Evolutionary conservation across 768 basidiomycete genomes (phyloP).

Genomic region (Boletus pseudo-olivaceus): DNA sequence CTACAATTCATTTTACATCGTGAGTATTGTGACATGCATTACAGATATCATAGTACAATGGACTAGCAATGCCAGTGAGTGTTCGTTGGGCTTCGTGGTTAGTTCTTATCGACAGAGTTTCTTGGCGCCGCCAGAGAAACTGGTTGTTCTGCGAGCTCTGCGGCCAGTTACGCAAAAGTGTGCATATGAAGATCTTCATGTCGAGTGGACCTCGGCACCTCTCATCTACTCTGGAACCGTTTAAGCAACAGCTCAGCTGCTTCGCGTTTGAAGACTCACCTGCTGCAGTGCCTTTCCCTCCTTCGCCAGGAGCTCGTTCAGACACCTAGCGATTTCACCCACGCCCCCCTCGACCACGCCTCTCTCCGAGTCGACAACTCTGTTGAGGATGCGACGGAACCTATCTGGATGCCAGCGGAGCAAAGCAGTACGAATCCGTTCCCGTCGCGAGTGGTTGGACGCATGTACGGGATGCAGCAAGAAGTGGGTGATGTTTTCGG

Average conservation of each 20-base stretch:
- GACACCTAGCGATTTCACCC: constrained; percentile 59
- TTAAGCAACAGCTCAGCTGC: not conserved
- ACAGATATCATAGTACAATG: constrained; percentile 21
- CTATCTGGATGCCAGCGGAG: constrained; percentile 82
- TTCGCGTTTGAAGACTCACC: constrained; percentile 13
- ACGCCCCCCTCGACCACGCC: constrained; percentile 56
- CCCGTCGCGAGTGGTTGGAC: constrained; percentile 51
- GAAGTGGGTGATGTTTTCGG: constrained; percentile 54
- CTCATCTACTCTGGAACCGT: constrained; percentile 18
- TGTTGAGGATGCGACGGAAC: constrained; percentile 54
- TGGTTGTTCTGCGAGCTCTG: constrained; percentile 1
- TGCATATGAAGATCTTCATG: not conserved
- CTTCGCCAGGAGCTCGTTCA: constrained; percentile 61
- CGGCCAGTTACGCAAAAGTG: not conserved
- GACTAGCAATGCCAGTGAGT: constrained; percentile 6
- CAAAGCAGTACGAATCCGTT: constrained; percentile 62
- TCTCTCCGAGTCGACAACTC: constrained; percentile 52
- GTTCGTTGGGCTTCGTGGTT: constrained; percentile 6
- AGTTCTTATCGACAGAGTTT: constrained; percentile 9
- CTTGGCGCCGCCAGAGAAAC: constrained; percentile 18
- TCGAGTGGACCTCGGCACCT: not conserved
- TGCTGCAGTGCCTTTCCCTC: constrained; percentile 23
- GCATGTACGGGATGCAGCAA: constrained; percentile 67
- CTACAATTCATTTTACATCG: constrained; percentile 10
- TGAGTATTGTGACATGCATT: constrained; percentile 1